Base-by-base conservation (phyloP, 768 basidiomycete species). In the Macrolepiota albuminosa region DNA sequence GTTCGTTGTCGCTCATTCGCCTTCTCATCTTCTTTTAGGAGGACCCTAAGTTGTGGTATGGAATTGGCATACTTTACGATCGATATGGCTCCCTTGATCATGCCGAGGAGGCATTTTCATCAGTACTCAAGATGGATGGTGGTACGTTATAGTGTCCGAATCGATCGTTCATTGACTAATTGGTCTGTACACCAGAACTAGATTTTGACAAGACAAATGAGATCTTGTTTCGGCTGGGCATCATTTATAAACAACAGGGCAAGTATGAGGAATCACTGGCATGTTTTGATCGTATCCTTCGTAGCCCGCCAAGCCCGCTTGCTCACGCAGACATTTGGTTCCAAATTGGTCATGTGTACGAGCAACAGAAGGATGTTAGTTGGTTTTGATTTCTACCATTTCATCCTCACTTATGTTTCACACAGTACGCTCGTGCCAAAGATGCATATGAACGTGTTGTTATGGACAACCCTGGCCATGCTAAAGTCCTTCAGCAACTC, bases 301-400 rank as follows among this genome's bases (percentile, higher is more conserved):
- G 91, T 62, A 95, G 92, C 69, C 97, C 97, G 3, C 97, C 96
- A 37, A 89, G 87, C 63, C 97, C 97, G 2, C 86, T 99, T 36
- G 96, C 95, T 16, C 91, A 95, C 66, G 91, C 94, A 58, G 97
- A 99, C 66, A 98, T 99, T 64, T 98, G 95, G 95, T 98, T 98
- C 85, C 97, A 99, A 76, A 97, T 99, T 61, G 97, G 97, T 2
- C 97, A 98, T 69, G 96, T 98, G 21, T 94, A 92, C 67, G 97
- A 98, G 73, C 95, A 97, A 70, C 93, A 96, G 73, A 90, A 94
- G 75, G 95, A 98, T 71, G 95, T 95, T 71, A 74, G 76, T 74
- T 52, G 24, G 13, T 18, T 18, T 53, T 49, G 34, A 8, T n/a
- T 14, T 52, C 50, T 40, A 39, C 42, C 42, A 6, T 34, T 24